These are phyloP conservation scores for Metschnikowia bowlesiae DNA, from an alignment of 805 yeast genomes.

Conservation along the genomic window DNA sequence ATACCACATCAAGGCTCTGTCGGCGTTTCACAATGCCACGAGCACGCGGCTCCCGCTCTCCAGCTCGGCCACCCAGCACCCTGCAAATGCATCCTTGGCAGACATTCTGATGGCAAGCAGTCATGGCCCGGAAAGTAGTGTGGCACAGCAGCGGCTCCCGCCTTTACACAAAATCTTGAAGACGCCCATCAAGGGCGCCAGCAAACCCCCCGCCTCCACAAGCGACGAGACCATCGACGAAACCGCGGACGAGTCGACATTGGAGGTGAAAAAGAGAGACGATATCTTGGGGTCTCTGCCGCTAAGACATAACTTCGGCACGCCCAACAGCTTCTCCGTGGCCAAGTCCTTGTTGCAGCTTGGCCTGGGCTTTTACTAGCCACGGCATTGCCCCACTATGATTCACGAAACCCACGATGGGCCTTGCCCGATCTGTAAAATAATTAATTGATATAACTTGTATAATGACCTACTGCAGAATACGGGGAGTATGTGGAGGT, in stretches of 20 bases:
- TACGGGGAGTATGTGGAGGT: no score
- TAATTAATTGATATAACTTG: background rate
- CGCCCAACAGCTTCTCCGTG: constrained; percentile 43
- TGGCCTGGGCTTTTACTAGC: constrained; percentile 27
- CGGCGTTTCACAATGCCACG: constrained; percentile 25
- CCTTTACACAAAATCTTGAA: constrained; percentile 41
- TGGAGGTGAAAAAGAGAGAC: constrained; percentile 14
- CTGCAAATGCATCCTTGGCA: background rate
- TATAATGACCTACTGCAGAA: background rate
- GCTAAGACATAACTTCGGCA: constrained; percentile 30
- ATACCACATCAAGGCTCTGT: constrained; percentile 35
- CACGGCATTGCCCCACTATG: background rate
- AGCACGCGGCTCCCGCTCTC: constrained; percentile 11
- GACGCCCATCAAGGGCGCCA: constrained; percentile 38
- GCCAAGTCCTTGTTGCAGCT: constrained; percentile 44
- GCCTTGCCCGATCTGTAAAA: background rate
- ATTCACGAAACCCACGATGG: background rate
- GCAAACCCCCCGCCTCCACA: constrained; percentile 17
- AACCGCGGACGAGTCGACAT: constrained; percentile 15
- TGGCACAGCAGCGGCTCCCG: constrained; percentile 23
- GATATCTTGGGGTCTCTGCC: constrained; percentile 35
- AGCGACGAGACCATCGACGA: constrained; percentile 24
- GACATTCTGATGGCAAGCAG: background rate
- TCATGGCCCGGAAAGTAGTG: background rate
- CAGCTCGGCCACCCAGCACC: background rate